These are phyloP conservation scores for Candida fluviatilis DNA, from an alignment of 805 yeast species.

Conservation along the genomic window DNA sequence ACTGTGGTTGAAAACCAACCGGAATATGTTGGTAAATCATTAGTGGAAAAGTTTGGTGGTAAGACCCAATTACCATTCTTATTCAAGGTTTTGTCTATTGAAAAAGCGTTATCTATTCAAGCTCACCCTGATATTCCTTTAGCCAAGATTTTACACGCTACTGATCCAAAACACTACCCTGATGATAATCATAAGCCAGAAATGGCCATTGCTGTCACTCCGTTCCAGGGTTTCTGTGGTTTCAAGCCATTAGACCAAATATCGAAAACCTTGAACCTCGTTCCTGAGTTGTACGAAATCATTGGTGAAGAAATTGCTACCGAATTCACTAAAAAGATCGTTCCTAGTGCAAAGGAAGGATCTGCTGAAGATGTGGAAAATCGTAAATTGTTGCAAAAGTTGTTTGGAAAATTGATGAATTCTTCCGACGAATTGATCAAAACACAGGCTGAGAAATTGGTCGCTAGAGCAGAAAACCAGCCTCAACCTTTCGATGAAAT, in stretches of 20 bases:
- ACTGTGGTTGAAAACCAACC: constrained; percentile 59
- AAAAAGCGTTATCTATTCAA: constrained; percentile 90
- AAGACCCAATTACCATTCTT: constrained; percentile 79
- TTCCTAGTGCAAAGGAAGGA: constrained; percentile 41
- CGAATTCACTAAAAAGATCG: constrained; percentile 49
- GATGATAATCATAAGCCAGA: constrained; percentile 99
- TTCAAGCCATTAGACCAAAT: constrained; percentile 86
- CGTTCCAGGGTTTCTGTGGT: constrained; percentile 97
- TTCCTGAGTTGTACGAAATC: constrained; percentile 73
- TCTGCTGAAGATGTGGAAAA: constrained; percentile 53
- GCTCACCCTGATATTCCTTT: constrained; percentile 95
- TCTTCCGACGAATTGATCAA: constrained; percentile 59
- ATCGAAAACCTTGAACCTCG: constrained; percentile 57
- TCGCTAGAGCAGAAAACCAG: constrained; percentile 54
- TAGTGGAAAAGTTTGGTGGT: constrained; percentile 64
- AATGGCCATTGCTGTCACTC: constrained; percentile 97
- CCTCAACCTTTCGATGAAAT: constrained; percentile 54
- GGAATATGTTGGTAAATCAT: constrained; percentile 51
- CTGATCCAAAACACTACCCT: constrained; percentile 92
- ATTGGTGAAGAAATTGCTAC: constrained; percentile 61
- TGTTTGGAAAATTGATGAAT: constrained; percentile 84
- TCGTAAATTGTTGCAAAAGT: constrained; percentile 62
- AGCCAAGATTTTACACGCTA: constrained; percentile 68
- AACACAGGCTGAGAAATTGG: constrained; percentile 58
- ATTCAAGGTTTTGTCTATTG: constrained; percentile 90